Base-by-base conservation (phyloP, 768 basidiomycete genomes). In the Gloeostereum incarnatum region DNA sequence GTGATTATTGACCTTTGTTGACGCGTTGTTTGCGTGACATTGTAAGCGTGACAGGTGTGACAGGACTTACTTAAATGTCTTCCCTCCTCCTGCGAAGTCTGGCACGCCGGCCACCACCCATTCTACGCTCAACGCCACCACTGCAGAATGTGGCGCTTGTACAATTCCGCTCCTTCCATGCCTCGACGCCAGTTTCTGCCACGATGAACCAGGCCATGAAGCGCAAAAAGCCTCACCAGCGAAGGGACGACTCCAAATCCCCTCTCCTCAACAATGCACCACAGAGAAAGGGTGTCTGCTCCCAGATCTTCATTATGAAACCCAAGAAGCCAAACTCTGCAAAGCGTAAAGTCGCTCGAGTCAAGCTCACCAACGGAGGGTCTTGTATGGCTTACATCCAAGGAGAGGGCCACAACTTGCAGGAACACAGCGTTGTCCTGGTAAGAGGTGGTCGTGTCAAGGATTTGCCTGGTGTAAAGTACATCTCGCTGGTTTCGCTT, bases 241-340 rank as follows among this genome's bases (percentile, higher is more conserved):
- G 61, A 38, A 63, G 66, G 47, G 54, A 64, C 11, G 49, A 60
- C 32, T 63, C 74, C n/a, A 75, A 69, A 48, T 81, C 93, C 0
- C 96, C 96, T 0, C 74, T 93, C 7, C 73, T 99, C 13, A 65
- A 84, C 38, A 66, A 58, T 18, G 81, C 75, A 52, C 87, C 85
- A 5, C 93, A 97, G 63, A 76, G 78, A 51, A 96, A 96, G 54
- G 96, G 88, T 33, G 92, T 99, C 43, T 88, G 88, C 57, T 76
- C 82, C 27, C 77, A 80, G 46, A 69, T 90, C 27, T 76, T 80
- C 48, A 87, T 79, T 37, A 75, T 73, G 47, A 87, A 80, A 50
- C 96, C 96, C 17, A 96, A 91, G 69, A 99, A 99, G 55, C 96
- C 96, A 45, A 99, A 99, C 61, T 98, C 94, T 8, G 93, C 93